Percentiles rank a stretch among this genome's conserved stretches.
These are phyloP conservation scores for Vaccinium myrtillus DNA, from an alignment of 148 eudicot species.

Conservation along the genomic window DNA sequence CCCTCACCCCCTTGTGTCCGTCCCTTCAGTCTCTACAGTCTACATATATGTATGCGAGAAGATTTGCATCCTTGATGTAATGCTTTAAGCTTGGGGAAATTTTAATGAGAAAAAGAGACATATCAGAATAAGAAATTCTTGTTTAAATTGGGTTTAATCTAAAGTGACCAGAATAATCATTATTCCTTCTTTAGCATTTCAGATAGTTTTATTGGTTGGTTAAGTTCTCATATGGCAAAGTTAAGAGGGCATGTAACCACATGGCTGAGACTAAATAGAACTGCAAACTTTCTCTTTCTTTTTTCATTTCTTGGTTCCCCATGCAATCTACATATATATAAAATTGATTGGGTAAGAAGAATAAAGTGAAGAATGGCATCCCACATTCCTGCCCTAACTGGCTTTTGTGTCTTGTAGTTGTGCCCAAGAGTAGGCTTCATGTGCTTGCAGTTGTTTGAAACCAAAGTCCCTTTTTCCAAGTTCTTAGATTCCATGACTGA, in stretches of 20 bases:
- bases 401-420: background rate
- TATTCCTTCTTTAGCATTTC: constrained; percentile 20
- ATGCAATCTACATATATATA: background rate
- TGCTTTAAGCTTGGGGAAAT: no score
- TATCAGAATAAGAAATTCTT: background rate
- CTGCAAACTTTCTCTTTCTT: background rate
- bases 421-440: constrained; percentile 12
- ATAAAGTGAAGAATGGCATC: constrained; percentile 5
- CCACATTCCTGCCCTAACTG: background rate
- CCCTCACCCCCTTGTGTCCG: no score
- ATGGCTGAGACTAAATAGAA: constrained; percentile 11
- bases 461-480: background rate
- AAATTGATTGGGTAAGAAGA: constrained; percentile 10
- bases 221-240: constrained; percentile 8
- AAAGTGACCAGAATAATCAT: background rate
- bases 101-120: no score
- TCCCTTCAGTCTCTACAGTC: no score
- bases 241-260: constrained; percentile 5
- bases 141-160: background rate
- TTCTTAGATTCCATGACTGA: background rate
- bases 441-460: constrained; percentile 13
- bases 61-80: no score
- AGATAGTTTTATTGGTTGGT: constrained; percentile 16
- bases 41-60: no score
- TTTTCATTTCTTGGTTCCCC: background rate